Percentiles rank a stretch among this genome's conserved stretches.
These are phyloP conservation scores for Breynia disticha DNA, from an alignment of 441 rosid species.

Conservation along the genomic window DNA sequence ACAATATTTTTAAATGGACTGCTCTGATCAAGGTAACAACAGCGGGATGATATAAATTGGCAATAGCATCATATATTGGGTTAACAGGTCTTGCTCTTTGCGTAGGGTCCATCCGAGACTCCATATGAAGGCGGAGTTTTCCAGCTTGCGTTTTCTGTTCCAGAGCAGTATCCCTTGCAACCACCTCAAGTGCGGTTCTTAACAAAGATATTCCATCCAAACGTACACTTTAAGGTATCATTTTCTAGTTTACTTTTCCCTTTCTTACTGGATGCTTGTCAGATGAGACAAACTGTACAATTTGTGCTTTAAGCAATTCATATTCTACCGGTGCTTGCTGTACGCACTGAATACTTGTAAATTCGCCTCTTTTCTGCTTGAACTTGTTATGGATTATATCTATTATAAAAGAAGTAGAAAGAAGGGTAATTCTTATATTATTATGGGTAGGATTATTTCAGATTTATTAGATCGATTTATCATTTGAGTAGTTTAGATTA, in stretches of 20 bases:
- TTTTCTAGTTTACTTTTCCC: not conserved
- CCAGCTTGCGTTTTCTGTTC: conserved; percentile 92
- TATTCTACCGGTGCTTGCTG: too few relatives aligned
- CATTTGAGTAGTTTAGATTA: too few relatives aligned
- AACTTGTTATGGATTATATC: too few relatives aligned
- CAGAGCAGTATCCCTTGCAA: conserved; percentile 92
- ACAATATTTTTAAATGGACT: conserved; percentile 97
- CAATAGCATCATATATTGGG: conserved; percentile 10
- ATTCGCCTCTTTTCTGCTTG: too few relatives aligned
- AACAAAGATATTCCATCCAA: conserved; percentile 97
- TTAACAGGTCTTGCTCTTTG: not conserved
- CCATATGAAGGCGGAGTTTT: conserved; percentile 96
- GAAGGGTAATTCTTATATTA: too few relatives aligned
- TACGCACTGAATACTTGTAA: too few relatives aligned
- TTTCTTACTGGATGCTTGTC: not conserved
- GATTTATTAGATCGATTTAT: too few relatives aligned
- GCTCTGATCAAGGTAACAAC: conserved; percentile 73
- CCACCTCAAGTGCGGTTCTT: conserved; percentile 98
- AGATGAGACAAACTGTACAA: too few relatives aligned
- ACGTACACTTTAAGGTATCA: conserved; percentile 92
- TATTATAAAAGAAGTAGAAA: too few relatives aligned
- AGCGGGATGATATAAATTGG: not conserved
- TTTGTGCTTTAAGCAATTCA: too few relatives aligned
- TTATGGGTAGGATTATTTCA: too few relatives aligned
- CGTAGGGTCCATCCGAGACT: conserved; percentile 91